These are phyloP conservation scores for Nemania abortiva DNA, from an alignment of 2,329 filamentous ascomycete species.

Conservation along the genomic window DNA sequence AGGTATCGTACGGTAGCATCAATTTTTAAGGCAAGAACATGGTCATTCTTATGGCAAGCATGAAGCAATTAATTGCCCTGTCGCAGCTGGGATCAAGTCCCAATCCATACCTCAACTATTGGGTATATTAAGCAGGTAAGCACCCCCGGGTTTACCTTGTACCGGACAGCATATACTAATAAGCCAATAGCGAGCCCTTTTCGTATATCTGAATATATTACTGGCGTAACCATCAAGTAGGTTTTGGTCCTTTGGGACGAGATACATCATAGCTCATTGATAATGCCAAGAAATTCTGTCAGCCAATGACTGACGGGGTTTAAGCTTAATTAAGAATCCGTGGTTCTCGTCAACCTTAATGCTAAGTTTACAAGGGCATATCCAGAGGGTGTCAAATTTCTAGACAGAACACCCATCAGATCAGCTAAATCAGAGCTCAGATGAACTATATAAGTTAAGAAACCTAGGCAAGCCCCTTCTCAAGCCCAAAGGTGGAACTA, in stretches of 20 bases:
- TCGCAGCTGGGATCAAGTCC: no score
- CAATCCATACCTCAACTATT: no score
- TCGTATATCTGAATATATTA: neutral
- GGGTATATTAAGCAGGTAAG: no score
- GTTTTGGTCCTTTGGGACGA: no score
- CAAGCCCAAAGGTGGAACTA: no score
- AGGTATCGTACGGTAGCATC: no score
- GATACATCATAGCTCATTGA: neutral
- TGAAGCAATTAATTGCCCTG: neutral
- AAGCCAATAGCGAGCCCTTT: no score
- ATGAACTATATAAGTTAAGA: neutral
- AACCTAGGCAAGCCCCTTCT: neutral
- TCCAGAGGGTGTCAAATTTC: no score
- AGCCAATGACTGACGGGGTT: neutral
- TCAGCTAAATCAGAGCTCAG: neutral
- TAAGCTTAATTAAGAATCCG: neutral
- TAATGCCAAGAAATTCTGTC: neutral
- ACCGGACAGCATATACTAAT: no score
- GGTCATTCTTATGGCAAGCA: neutral
- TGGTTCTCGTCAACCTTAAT: no score
- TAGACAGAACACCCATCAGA: neutral
- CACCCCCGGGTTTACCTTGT: no score
- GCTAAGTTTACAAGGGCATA: no score
- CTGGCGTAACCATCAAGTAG: neutral
- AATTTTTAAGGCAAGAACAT: neutral